Evolutionary conservation across 768 basidiomycete genomes (phyloP).

Genomic region (Erythrobasidium yunnanense): DNA sequence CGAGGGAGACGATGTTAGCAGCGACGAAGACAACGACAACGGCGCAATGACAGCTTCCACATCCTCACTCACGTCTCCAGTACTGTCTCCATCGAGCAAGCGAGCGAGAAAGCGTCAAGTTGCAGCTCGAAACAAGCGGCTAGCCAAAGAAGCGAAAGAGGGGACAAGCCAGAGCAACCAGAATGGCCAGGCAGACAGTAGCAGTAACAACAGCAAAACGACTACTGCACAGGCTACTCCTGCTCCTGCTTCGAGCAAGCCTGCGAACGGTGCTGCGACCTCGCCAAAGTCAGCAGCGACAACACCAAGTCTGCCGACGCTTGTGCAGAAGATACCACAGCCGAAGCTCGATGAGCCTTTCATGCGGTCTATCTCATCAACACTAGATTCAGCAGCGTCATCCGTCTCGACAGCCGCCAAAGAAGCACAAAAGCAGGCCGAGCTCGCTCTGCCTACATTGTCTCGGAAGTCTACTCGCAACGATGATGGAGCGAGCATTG

Average conservation of each 20-base stretch:
- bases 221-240: background rate
- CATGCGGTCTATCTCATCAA: background rate
- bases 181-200: background rate
- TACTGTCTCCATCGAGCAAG: constrained; percentile 1
- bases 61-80: background rate
- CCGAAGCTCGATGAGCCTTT: background rate
- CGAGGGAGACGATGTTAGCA: background rate
- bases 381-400: too few relatives aligned
- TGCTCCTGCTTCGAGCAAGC: background rate
- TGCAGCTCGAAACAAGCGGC: constrained; percentile 8
- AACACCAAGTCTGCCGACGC: too few relatives aligned
- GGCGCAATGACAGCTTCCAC: background rate
- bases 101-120: constrained; percentile 15
- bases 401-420: too few relatives aligned
- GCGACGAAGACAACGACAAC: constrained; percentile 16
- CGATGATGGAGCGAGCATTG: background rate
- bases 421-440: constrained; percentile 3
- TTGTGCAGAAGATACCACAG: too few relatives aligned
- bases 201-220: background rate
- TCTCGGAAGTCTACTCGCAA: background rate
- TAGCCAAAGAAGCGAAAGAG: constrained; percentile 5
- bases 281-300: background rate
- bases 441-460: background rate
- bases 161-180: background rate
- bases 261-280: background rate